A percentile compares a stretch with the other conserved stretches of the same genome.
phyloP scores from a whole-genome alignment of 441 rosid species.

The Bruguiera hainesii region DNA sequence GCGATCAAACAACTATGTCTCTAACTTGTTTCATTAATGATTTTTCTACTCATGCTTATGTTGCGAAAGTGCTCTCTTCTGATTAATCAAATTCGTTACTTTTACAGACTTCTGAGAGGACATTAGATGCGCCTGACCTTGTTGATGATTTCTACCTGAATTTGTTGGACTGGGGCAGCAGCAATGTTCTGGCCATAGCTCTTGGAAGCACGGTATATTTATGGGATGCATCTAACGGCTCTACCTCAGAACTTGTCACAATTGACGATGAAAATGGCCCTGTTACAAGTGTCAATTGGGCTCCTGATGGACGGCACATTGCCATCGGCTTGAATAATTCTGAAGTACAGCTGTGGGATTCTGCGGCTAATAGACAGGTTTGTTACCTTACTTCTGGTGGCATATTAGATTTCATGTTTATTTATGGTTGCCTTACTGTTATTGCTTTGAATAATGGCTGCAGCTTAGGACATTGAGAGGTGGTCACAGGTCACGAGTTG shows the following conservation, averaged over 20 bases:
- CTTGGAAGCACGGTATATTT: constrained; percentile 57
- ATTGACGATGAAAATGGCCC: constrained; percentile 61
- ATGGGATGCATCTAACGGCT: constrained; percentile 64
- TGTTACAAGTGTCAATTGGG: constrained; percentile 77
- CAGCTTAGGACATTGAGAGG: constrained; percentile 34
- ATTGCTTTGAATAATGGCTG: not conserved
- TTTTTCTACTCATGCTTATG: constrained; percentile 14
- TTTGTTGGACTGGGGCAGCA: constrained; percentile 71
- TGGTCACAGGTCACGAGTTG: constrained; percentile 39
- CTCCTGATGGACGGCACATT: constrained; percentile 67
- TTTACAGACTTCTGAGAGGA: constrained; percentile 56
- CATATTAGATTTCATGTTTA: not conserved
- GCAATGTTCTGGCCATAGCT: constrained; percentile 67
- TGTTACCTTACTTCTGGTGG: not conserved
- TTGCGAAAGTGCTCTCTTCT: constrained; percentile 36
- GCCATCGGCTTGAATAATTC: constrained; percentile 72
- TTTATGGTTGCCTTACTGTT: not conserved
- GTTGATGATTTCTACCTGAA: constrained; percentile 70
- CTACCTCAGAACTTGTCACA: constrained; percentile 62
- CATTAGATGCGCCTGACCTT: constrained; percentile 68
- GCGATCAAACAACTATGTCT: no score
- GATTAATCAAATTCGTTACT: constrained; percentile 2
- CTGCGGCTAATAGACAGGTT: constrained; percentile 40
- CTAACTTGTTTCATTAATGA: no score
- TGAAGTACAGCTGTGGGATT: constrained; percentile 69